A percentile compares a stretch with the other conserved stretches of the same genome.
Evolutionary conservation across 306 rosid genomes (phyloP).

Genomic region (Glycyrrhiza uralensis): DNA sequence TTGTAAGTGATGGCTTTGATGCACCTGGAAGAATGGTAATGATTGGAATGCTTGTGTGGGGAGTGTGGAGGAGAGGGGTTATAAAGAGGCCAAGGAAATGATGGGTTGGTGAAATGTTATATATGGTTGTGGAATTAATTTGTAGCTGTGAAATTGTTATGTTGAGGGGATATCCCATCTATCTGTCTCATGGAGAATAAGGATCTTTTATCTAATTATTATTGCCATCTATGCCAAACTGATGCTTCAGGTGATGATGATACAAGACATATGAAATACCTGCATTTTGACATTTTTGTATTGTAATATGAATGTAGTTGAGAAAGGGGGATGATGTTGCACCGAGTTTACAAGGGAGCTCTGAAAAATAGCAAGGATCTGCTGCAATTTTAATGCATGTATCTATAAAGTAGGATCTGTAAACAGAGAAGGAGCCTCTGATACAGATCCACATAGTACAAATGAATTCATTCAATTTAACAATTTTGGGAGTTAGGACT

Average conservation of each 20-base stretch:
- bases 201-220: conserved; percentile 25
- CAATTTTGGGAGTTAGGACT: too few relatives aligned
- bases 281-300: background rate
- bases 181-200: background rate
- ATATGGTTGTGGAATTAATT: conserved; percentile 9
- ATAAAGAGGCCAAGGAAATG: conserved; percentile 18
- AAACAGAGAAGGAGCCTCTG: too few relatives aligned
- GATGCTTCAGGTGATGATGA: background rate
- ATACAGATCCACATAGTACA: too few relatives aligned
- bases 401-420: too few relatives aligned
- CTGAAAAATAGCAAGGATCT: background rate
- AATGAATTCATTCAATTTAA: too few relatives aligned
- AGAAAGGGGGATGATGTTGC: background rate
- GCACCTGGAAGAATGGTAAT: background rate
- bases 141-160: conserved; percentile 15
- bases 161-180: conserved; percentile 10
- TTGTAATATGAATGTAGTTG: background rate
- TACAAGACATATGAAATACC: background rate
- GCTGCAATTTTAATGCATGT: too few relatives aligned
- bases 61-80: background rate
- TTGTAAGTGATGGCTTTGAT: background rate
- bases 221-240: background rate
- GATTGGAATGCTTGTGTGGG: conserved; percentile 7
- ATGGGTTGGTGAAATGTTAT: conserved; percentile 22
- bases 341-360: background rate